Evolutionary conservation across 2,329 filamentous ascomycete genomes (phyloP).

Genomic region (Botryotinia convoluta): DNA sequence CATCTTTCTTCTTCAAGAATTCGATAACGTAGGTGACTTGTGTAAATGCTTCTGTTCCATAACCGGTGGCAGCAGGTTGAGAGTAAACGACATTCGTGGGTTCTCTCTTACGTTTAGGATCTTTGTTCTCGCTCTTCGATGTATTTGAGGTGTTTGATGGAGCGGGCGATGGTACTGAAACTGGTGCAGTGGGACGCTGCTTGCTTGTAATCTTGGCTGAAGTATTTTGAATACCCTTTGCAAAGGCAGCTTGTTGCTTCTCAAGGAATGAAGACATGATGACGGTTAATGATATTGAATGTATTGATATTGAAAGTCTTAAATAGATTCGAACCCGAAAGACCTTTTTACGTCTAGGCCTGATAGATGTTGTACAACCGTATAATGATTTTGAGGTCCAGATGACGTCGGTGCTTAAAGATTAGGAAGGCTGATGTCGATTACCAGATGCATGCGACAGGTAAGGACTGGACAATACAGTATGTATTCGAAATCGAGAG

Average conservation of each 20-base stretch:
- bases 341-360: neutral
- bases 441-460: neutral
- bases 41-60: constrained; percentile 77
- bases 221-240: constrained; percentile 59
- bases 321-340: neutral
- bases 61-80: constrained; percentile 72
- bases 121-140: constrained; percentile 55
- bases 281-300: constrained; percentile 23
- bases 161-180: constrained; percentile 60
- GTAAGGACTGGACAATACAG: neutral
- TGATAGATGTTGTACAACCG: neutral
- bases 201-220: constrained; percentile 58
- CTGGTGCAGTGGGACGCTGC: constrained; percentile 50
- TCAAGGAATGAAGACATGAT: constrained; percentile 62
- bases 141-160: constrained; percentile 54
- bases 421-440: neutral
- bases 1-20: constrained; percentile 71
- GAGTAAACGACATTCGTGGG: constrained; percentile 63
- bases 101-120: constrained; percentile 59
- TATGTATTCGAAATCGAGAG: neutral
- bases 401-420: neutral
- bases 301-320: neutral
- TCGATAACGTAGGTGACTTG: constrained; percentile 86
- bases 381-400: neutral
- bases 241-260: constrained; percentile 62